These are phyloP conservation scores for Oxytropis ochrocephala DNA, from an alignment of 306 rosid genomes.

Conservation along the genomic window DNA sequence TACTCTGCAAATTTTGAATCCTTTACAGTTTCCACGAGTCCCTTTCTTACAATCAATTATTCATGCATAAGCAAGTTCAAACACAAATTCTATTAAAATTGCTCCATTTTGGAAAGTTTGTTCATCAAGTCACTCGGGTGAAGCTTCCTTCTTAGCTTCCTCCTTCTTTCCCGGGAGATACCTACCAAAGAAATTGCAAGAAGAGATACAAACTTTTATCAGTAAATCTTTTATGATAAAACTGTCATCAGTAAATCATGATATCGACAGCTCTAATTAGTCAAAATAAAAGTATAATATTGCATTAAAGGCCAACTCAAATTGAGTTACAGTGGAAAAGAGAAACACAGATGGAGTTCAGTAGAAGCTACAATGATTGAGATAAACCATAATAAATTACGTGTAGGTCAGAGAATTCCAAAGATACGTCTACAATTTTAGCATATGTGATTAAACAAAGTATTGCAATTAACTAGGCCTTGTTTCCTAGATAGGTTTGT, in stretches of 20 bases:
- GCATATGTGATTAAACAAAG: background rate
- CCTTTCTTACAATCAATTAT: constrained; percentile 12
- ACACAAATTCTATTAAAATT: constrained; percentile 6
- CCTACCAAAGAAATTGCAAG: constrained; percentile 19
- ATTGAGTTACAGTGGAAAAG: background rate
- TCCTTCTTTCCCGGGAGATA: constrained; percentile 29
- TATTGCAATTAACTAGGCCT: background rate
- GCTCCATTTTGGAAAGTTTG: background rate
- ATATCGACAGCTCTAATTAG: background rate
- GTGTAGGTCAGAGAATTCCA: background rate
- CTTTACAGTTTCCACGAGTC: constrained; percentile 12
- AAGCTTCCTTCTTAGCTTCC: no score
- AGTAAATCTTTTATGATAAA: background rate
- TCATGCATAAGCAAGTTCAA: constrained; percentile 8
- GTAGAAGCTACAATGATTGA: background rate
- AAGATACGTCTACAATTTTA: background rate
- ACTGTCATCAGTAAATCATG: background rate
- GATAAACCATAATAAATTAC: background rate
- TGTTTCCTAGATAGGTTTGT: background rate
- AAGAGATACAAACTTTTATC: background rate
- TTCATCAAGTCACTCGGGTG: constrained; percentile 24
- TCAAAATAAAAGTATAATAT: background rate
- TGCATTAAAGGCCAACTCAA: background rate
- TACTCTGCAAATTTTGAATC: background rate
- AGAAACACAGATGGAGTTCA: background rate